phyloP scores from a whole-genome alignment of 2,329 filamentous ascomycete genomes.

The Stachybotrys elegans region DNA sequence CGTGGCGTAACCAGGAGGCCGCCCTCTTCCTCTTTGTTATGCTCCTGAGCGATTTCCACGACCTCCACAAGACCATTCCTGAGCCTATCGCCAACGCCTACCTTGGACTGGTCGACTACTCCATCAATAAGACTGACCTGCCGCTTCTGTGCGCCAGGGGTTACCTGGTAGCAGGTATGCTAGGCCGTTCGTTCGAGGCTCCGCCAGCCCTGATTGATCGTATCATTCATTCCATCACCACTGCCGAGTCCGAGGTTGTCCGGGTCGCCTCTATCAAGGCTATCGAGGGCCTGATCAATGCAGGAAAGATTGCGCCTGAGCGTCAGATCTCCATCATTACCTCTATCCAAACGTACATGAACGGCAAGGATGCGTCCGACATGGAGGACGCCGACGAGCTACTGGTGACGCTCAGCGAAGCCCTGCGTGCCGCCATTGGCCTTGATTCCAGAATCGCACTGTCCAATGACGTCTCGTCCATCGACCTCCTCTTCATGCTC shows the following conservation, averaged over 20 bases:
- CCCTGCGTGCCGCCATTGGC: conserved; percentile 75
- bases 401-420: conserved; percentile 83
- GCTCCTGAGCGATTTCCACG: conserved; percentile 76
- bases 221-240: conserved; percentile 69
- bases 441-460: conserved; percentile 73
- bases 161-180: conserved; percentile 76
- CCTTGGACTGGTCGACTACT: conserved; percentile 73
- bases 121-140: conserved; percentile 64
- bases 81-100: conserved; percentile 67
- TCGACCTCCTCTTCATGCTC: conserved; percentile 81
- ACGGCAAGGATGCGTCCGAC: conserved; percentile 74
- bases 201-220: conserved; percentile 64
- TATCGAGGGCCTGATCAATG: conserved; percentile 61
- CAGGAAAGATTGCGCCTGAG: conserved; percentile 44
- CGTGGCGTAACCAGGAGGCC: conserved; percentile 68
- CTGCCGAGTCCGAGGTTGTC: conserved; percentile 79
- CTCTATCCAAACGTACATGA: conserved; percentile 70
- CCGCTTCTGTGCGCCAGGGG: conserved; percentile 80
- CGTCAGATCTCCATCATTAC: conserved; percentile 57
- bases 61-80: conserved; percentile 67
- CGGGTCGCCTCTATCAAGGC: conserved; percentile 89
- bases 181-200: conserved; percentile 64
- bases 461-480: conserved; percentile 64
- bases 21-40: conserved; percentile 82
- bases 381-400: conserved; percentile 87